A percentile compares a stretch with the other conserved stretches of the same genome.
phyloP scores from a whole-genome alignment of 768 basidiomycete genomes.

The Leucocoprinus leucothites region DNA sequence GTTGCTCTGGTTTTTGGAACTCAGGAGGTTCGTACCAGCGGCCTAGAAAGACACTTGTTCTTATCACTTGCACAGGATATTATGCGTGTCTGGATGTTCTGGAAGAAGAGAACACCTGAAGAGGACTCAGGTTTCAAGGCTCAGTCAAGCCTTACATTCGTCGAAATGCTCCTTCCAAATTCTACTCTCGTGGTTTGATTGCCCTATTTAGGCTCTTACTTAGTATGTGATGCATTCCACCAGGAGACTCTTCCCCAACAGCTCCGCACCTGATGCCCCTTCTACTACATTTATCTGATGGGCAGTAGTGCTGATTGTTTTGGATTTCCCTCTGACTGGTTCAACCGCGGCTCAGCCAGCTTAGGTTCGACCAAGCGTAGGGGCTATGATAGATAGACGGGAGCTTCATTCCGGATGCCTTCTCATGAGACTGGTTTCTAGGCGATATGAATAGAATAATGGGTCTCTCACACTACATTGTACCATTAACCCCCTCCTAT shows the following conservation, averaged over 20 bases:
- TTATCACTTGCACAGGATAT: neutral
- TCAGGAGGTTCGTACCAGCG: neutral
- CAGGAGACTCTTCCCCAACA: neutral
- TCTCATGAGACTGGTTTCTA: too few relatives aligned
- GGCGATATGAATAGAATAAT: too few relatives aligned
- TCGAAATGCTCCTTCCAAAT: neutral
- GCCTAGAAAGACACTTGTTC: too few relatives aligned
- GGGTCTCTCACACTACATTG: too few relatives aligned
- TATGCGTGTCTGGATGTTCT: constrained; percentile 11
- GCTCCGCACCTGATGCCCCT: too few relatives aligned
- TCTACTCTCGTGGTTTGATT: neutral
- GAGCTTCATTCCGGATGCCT: too few relatives aligned
- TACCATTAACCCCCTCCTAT: too few relatives aligned
- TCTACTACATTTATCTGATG: neutral
- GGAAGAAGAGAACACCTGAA: constrained; percentile 6
- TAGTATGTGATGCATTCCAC: neutral
- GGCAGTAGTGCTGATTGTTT: neutral
- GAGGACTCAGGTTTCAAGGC: neutral
- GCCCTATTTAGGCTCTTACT: neutral
- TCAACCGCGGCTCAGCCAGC: too few relatives aligned
- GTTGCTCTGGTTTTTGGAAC: constrained; percentile 9
- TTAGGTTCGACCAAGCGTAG: too few relatives aligned
- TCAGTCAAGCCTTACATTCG: neutral
- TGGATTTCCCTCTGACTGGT: too few relatives aligned
- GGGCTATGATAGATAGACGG: too few relatives aligned